Conservation (phyloP, 495 filamentous ascomycete species). For the Neohortaea acidophila region DNA sequence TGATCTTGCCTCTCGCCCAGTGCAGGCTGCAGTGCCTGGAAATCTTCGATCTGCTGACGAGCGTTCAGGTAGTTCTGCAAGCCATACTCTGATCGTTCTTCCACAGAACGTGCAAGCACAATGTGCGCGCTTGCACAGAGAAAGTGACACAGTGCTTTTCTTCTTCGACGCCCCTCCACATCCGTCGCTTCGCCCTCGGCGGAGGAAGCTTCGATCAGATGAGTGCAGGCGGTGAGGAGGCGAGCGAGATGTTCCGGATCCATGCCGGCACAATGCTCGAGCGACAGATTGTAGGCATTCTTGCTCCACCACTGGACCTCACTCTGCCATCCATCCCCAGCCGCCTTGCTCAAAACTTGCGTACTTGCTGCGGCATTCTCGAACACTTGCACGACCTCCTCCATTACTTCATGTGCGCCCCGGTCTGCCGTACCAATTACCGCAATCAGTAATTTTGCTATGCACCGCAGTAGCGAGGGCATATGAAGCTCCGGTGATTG, state of each 20-base stretch:
- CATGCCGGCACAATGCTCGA: slow-evolving; percentile 44
- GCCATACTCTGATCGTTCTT: slow-evolving; percentile 41
- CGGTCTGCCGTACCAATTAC: slow-evolving; percentile 28
- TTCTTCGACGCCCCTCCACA: slow-evolving; percentile 38
- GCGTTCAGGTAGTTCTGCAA: slow-evolving; percentile 45
- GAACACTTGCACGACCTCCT: slow-evolving; percentile 44
- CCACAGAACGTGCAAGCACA: slow-evolving; percentile 42
- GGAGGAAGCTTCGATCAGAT: slow-evolving; percentile 47
- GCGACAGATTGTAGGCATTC: slow-evolving; percentile 58
- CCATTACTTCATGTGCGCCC: not conserved
- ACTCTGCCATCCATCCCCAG: slow-evolving; percentile 27
- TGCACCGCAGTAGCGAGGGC: slow-evolving; percentile 50
- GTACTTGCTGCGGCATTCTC: slow-evolving; percentile 35
- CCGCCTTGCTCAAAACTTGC: slow-evolving; percentile 20
- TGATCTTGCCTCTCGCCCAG: slow-evolving; percentile 22
- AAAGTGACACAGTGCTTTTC: slow-evolving; percentile 53
- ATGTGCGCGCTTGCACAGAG: slow-evolving; percentile 44
- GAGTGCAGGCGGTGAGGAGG: slow-evolving; percentile 43
- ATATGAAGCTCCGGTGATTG: slow-evolving; percentile 42
- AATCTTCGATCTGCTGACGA: slow-evolving; percentile 40
- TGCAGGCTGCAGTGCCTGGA: slow-evolving; percentile 28
- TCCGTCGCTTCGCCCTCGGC: slow-evolving; percentile 30
- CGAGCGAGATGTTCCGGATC: slow-evolving; percentile 35
- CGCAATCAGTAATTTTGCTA: slow-evolving; percentile 42
- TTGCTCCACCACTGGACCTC: slow-evolving; percentile 73